Conservation (phyloP, 2,329 filamentous ascomycete genomes). For the Dryadomyces quercivorus region DNA sequence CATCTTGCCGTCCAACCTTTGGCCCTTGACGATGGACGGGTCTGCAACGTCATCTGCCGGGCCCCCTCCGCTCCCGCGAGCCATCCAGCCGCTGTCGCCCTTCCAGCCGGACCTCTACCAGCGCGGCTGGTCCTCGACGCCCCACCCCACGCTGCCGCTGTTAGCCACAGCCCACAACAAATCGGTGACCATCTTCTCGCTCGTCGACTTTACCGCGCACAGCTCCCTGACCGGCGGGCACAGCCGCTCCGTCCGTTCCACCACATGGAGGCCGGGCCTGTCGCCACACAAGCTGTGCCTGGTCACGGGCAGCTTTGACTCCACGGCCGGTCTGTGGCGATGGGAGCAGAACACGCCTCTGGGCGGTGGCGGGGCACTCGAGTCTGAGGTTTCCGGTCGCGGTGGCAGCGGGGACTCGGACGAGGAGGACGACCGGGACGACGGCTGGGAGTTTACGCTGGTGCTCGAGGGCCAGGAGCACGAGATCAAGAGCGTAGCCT, state of each 20-base stretch:
- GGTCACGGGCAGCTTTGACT: constrained; percentile 88
- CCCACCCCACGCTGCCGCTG: constrained; percentile 78
- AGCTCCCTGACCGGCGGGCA: constrained; percentile 77
- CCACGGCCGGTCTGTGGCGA: constrained; percentile 76
- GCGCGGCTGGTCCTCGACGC: constrained; percentile 75
- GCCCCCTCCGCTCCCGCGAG: neutral
- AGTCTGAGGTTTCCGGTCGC: constrained; percentile 15
- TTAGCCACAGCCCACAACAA: constrained; percentile 83
- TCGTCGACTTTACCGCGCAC: constrained; percentile 67
- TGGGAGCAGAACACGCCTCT: constrained; percentile 39
- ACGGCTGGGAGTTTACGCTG: constrained; percentile 83
- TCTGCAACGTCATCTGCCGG: neutral
- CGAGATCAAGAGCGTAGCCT: constrained; percentile 74
- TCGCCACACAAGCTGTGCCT: constrained; percentile 56
- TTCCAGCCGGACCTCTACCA: constrained; percentile 47
- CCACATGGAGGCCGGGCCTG: constrained; percentile 74
- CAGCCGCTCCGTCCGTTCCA: constrained; percentile 74
- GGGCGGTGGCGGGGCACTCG: constrained; percentile 6
- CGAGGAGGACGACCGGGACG: constrained; percentile 17
- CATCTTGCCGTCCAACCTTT: neutral
- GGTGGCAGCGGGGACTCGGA: constrained; percentile 14
- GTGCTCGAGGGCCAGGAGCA: constrained; percentile 92
- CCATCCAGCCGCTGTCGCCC: constrained; percentile 31
- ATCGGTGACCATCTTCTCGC: constrained; percentile 78
- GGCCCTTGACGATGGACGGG: neutral